Evolutionary conservation across 306 rosid genomes (phyloP), one percentile per base, ranked within the genome.

Genomic region (Ormosia emarginata): DNA sequence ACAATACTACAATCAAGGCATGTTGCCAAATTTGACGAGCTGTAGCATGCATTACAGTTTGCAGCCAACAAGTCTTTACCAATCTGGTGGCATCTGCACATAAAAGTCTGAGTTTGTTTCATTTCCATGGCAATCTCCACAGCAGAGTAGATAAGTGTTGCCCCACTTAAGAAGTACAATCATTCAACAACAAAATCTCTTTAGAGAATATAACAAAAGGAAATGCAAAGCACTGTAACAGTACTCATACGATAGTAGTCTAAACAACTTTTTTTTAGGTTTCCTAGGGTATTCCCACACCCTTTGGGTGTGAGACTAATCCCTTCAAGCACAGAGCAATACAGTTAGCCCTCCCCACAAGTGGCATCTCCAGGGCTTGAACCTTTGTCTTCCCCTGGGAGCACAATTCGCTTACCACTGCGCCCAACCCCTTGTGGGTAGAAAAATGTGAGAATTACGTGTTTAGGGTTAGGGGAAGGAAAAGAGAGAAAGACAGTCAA

Each of bases 41-140:
- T 83, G 79, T 40, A 82, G 85, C 97, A 94, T 62, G 40, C 90
- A 50, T 87, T 91, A 79, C 98, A 94, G 80, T 87, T 78, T 37
- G 91, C 84, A 80, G 85, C 65, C 14, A 84, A 80, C 71, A 82
- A 79, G 72, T 83, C 88, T 84, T 77, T 87, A 73, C 95, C 90
- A 72, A 94, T 82, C 86, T 87, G 94, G 78, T 78, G 90, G 80
- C 95, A 94, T 91, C 97, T 94, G 92, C 87, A 86, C 57, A 86
- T 50, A 65, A 73, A 76, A 44, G 70, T 58, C 30, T 78, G 55
- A 79, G 33, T 24, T 79, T 79, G 66, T 71, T 73, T 73, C 8
- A 69, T 78, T 75, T 79, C 36, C 84, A 80, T 29, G 81, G 62
- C 41, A 74, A 84, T 82, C 67, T 81, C 55, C 70, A 49, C 14